Conservation (phyloP, 345 rosid genomes). For the Corchorus olitorius region DNA sequence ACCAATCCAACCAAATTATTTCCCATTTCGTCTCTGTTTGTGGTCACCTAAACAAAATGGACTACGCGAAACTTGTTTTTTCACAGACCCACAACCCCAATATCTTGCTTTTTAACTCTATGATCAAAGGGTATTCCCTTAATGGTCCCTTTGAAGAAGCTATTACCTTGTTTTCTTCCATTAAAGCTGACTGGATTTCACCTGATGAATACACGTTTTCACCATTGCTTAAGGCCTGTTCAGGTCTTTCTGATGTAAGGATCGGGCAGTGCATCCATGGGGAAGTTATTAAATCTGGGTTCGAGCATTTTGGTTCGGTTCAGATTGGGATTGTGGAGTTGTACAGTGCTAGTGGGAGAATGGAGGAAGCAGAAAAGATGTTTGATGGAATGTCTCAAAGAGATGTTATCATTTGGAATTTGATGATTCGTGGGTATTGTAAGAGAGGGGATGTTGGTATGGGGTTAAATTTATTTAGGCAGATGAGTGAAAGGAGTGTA, state of each 20-base stretch:
- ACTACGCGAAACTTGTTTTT: conserved; percentile 52
- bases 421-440: conserved; percentile 68
- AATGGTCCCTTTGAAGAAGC: conserved; percentile 51
- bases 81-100: conserved; percentile 46
- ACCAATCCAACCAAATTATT: conserved; percentile 57
- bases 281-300: conserved; percentile 49
- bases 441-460: conserved; percentile 49
- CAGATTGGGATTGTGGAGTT: conserved; percentile 66
- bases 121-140: conserved; percentile 65
- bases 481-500: conserved; percentile 58
- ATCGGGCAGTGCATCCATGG: conserved; percentile 55
- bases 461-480: conserved; percentile 51
- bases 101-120: conserved; percentile 57
- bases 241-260: conserved; percentile 34
- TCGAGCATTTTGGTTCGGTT: conserved; percentile 49
- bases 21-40: conserved; percentile 77
- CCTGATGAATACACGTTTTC: conserved; percentile 75
- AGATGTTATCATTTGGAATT: conserved; percentile 64
- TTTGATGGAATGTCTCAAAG: conserved; percentile 58
- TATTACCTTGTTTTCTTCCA: conserved; percentile 42
- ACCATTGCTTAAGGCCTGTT: conserved; percentile 69
- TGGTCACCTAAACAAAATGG: conserved; percentile 47
- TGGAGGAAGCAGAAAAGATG: conserved; percentile 59
- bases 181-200: conserved; percentile 58
- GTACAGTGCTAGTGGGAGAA: conserved; percentile 37